These are phyloP conservation scores for Candida sp. DNA, from an alignment of 1,139 yeast genomes.

Conservation along the genomic window DNA sequence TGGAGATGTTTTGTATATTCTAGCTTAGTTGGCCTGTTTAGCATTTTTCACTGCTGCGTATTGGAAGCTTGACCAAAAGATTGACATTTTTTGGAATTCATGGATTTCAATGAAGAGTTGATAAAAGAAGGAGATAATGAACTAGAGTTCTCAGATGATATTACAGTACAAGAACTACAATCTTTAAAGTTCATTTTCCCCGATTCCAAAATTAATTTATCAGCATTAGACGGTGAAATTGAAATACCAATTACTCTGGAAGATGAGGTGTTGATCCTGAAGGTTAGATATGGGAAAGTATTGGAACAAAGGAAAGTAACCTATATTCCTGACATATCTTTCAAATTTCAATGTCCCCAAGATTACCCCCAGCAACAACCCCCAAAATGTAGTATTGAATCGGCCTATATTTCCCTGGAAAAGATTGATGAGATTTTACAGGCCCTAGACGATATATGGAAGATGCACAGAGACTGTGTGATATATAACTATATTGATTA, in stretches of 20 bases:
- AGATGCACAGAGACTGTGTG: constrained; percentile 35
- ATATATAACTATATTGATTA: constrained; percentile 46
- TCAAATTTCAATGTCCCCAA: constrained; percentile 24
- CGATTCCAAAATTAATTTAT: constrained; percentile 23
- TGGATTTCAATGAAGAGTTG: neutral
- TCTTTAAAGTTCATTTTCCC: constrained; percentile 51
- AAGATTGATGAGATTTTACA: constrained; percentile 12
- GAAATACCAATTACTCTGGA: constrained; percentile 24
- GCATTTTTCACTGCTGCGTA: no score
- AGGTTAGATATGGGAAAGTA: neutral
- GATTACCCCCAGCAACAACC: constrained; percentile 25
- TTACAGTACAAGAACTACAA: constrained; percentile 39
- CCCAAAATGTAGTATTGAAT: constrained; percentile 19
- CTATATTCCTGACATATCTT: constrained; percentile 27
- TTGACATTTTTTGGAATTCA: no score
- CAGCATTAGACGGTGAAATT: constrained; percentile 18
- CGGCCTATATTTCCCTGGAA: constrained; percentile 17
- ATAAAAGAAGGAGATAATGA: neutral
- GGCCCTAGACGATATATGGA: constrained; percentile 30
- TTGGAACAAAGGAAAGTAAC: constrained; percentile 1
- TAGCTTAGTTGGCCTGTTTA: no score
- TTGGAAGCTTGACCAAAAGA: no score
- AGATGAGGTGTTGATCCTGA: constrained; percentile 9
- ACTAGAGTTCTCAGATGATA: constrained; percentile 18
- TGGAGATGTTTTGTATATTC: no score